Conservation (phyloP, 139 green algal species). For the Limnomonas spitsbergensis region DNA sequence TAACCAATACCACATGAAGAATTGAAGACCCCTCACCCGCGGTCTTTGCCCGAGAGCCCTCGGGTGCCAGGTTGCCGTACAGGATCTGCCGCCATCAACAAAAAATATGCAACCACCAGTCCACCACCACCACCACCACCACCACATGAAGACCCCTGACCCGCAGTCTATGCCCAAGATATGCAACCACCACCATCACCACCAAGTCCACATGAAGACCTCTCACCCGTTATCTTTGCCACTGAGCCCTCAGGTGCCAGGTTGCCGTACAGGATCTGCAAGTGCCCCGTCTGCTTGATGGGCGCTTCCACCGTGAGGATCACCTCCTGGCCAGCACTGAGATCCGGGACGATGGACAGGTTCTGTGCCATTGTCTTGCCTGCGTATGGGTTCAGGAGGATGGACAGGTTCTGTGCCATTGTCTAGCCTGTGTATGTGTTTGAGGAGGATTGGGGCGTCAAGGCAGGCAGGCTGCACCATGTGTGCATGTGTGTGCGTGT, state of each 20-base stretch:
- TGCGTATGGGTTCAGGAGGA: constrained; percentile 63
- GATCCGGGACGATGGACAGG: constrained; percentile 71
- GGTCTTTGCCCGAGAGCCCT: constrained; percentile 96
- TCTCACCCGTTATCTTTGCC: constrained; percentile 97
- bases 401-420: constrained; percentile 88
- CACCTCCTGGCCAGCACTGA: constrained; percentile 86
- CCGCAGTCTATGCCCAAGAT: no score
- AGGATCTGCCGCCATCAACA: no score
- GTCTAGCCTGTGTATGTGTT: constrained; percentile 84
- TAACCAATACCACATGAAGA: no score
- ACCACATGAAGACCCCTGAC: no score
- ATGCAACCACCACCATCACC: no score
- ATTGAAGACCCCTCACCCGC: constrained; percentile 90
- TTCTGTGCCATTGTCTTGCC: constrained; percentile 95
- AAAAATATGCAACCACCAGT: no score
- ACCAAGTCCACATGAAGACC: no score
- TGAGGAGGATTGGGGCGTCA: constrained; percentile 52
- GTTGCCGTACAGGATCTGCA: constrained; percentile 90
- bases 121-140: no score
- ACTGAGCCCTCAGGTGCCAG: constrained; percentile 88
- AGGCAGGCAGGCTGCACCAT: no score
- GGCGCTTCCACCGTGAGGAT: constrained; percentile 82
- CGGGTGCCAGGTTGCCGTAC: constrained; percentile 88
- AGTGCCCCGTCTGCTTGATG: constrained; percentile 81
- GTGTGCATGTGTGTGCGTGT: no score